A percentile compares a stretch with the other conserved stretches of the same genome.
phyloP scores from a whole-genome alignment of 164 flowering plant genomes.

The Liquidambar formosana region DNA sequence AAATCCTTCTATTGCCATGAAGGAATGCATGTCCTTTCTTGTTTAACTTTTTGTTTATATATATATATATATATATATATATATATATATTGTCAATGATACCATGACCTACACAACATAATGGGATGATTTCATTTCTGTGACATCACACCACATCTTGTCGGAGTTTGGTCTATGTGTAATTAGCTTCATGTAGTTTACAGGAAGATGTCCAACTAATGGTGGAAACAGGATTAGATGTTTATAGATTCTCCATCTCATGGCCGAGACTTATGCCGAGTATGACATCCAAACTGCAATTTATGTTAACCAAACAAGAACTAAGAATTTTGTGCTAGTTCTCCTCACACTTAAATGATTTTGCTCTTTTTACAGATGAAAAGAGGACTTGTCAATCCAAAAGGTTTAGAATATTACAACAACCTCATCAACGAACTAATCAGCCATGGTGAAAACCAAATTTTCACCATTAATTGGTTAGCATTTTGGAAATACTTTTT shows the following conservation, averaged over 20 bases:
- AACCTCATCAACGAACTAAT: conserved; percentile 63
- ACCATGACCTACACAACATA: no score
- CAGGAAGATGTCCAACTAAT: conserved; percentile 67
- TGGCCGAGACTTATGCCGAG: conserved; percentile 66
- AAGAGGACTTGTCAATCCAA: conserved; percentile 66
- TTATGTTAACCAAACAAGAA: background rate
- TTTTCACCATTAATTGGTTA: background rate
- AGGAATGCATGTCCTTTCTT: no score
- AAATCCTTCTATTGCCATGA: no score
- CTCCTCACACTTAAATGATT: background rate
- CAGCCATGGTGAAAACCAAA: conserved; percentile 32
- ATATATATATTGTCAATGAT: no score
- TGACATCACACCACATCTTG: no score
- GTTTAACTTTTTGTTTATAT: no score
- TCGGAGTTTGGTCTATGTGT: no score
- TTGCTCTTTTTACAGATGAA: conserved; percentile 47
- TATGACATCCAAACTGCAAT: conserved; percentile 15
- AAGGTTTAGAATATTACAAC: conserved; percentile 73
- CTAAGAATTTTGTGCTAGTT: background rate
- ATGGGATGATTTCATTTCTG: no score
- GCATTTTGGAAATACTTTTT: background rate
- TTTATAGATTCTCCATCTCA: conserved; percentile 60
- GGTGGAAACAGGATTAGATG: conserved; percentile 53
- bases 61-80: no score
- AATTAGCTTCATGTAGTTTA: background rate